These are phyloP conservation scores for Candida albicans DNA, from an alignment of 1,139 yeast species.

Conservation along the genomic window DNA sequence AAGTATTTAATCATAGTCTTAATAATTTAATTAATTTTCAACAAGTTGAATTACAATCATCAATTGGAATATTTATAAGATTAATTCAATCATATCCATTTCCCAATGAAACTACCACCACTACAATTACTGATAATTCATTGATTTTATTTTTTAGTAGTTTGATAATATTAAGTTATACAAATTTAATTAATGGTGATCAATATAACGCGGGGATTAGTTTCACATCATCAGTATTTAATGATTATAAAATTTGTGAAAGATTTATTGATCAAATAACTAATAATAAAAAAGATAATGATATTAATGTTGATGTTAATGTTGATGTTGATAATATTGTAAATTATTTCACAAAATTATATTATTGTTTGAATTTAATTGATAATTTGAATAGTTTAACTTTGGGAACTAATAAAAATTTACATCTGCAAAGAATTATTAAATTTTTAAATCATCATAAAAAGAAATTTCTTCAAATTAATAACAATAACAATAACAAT, in stretches of 20 bases:
- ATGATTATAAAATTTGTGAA: conserved; percentile 56
- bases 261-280: conserved; percentile 27
- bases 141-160: conserved; percentile 45
- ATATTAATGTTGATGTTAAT: conserved; percentile 20
- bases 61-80: conserved; percentile 39
- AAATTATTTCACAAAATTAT: conserved; percentile 49
- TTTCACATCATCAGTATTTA: conserved; percentile 53
- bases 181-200: conserved; percentile 58
- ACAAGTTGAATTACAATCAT: conserved; percentile 26
- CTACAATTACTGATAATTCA: conserved; percentile 34
- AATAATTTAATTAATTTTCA: conserved; percentile 47
- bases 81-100: conserved; percentile 48
- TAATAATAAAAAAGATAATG: conserved; percentile 17
- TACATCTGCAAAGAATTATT: conserved; percentile 19
- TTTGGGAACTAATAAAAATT: conserved; percentile 53
- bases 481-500: conserved; percentile 4
- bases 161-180: conserved; percentile 54
- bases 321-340: conserved; percentile 37
- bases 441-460: conserved; percentile 16
- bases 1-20: conserved; percentile 52
- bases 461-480: conserved; percentile 7
- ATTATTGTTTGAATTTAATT: conserved; percentile 47
- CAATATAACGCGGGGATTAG: conserved; percentile 57
- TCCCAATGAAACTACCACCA: conserved; percentile 24
- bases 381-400: conserved; percentile 58